A percentile compares a stretch with the other conserved stretches of the same genome.
Evolutionary conservation across 139 green algal genomes (phyloP).

Genomic region (Tetradesmus obliquus): DNA sequence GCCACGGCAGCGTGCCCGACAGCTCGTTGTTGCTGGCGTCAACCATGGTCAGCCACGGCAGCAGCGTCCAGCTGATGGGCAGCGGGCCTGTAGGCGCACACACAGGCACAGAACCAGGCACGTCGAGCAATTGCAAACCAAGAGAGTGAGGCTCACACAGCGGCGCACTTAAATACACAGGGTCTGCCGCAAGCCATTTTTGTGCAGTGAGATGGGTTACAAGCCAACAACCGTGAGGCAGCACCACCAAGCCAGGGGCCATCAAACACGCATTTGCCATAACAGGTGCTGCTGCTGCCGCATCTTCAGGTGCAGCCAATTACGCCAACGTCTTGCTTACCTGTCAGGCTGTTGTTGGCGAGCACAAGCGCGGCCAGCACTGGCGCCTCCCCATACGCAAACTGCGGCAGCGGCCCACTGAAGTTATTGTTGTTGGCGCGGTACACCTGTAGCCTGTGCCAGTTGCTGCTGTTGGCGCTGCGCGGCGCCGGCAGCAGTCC

Average conservation of each 20-base stretch:
- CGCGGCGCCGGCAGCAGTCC: not conserved
- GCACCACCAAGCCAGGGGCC: too few species aligned
- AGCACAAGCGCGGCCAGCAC: not conserved
- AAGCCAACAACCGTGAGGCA: too few species aligned
- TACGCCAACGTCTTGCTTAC: not conserved
- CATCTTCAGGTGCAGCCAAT: too few species aligned
- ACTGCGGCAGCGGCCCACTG: not conserved
- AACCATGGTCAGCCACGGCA: slow-evolving; percentile 17
- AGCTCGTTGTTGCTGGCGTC: slow-evolving; percentile 21
- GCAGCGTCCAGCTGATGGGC: slow-evolving; percentile 16
- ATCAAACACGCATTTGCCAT: too few species aligned
- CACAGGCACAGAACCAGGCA: too few species aligned
- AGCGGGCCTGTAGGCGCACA: not conserved
- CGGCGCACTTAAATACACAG: too few species aligned
- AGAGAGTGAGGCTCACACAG: too few species aligned
- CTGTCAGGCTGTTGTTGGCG: slow-evolving; percentile 25
- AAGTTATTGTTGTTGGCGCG: slow-evolving; percentile 27
- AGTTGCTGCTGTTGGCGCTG: not conserved
- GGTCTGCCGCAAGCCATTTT: too few species aligned
- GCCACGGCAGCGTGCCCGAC: not conserved
- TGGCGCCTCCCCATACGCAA: slow-evolving; percentile 1
- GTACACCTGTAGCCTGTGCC: not conserved
- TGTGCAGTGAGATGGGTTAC: too few species aligned
- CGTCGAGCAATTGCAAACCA: too few species aligned
- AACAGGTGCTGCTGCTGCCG: too few species aligned